Evolutionary conservation across 106 monocot species (phyloP), one percentile per base, ranked within the genome.

Genomic region (Dendrobium officinale): DNA sequence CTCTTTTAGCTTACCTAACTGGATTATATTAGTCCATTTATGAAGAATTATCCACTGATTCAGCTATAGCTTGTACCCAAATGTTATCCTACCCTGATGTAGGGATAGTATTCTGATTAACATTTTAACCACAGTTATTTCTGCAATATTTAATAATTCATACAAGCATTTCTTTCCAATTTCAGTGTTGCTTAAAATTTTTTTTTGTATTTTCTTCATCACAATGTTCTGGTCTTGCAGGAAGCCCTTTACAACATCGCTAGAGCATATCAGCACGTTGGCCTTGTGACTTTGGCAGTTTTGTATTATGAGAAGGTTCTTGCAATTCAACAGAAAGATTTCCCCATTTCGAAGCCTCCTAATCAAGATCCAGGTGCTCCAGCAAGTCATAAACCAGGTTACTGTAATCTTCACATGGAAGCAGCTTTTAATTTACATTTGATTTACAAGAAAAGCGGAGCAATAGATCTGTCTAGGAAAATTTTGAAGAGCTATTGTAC

Each of bases 371-470:
- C 82, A 11, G 40, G 13, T 24, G 77, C 48, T 73, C 75, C 80
- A 16, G 77, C 81, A 80, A 44, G 80, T 76, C 42, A 15, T 15
- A 89, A 77, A 4, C 67, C 92, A 42, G 90, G 94, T 27, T 92
- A 86, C 55, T 98, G 92, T 75, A 85, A 87, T 80, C 90, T 98
- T 73, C 85, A 83, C 67, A 85, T 83, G 33, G 98, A 99, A 81
- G 98, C 98, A 45, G 98, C 98, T 67, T 95, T 91, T 77, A 95
- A 99, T 82, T 79, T 99, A 47, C 98, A 99, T 83, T 79, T 99
- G 54, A 99, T 99, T 80, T 99, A 99, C 80, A 93, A 87, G 86
- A 95, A 88, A 68, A 95, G 92, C 67, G 98, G 98, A 1, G 89
- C 98, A 58, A 81, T 86, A 37, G 98, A 95, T 91, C 98, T 99